Conservation (phyloP, 2,329 filamentous ascomycete species). For the Lomentospora prolificans region DNA sequence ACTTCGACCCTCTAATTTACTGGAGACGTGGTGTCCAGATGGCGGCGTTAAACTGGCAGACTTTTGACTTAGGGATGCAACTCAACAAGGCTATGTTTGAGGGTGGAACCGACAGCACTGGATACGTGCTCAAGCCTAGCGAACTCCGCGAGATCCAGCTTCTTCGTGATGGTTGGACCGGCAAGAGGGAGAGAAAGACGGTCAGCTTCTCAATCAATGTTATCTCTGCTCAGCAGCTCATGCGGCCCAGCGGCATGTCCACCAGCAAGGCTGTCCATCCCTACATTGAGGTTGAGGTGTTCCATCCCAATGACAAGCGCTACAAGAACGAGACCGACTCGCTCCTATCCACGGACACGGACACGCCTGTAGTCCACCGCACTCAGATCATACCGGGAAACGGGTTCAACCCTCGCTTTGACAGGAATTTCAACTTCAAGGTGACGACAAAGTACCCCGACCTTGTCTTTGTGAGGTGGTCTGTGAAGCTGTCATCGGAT, state of each 20-base stretch:
- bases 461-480: constrained; percentile 87
- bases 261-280: constrained; percentile 69
- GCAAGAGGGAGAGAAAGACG: constrained; percentile 68
- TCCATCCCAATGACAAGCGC: constrained; percentile 85
- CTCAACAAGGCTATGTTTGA: constrained; percentile 98
- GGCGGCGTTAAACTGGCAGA: constrained; percentile 97
- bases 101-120: constrained; percentile 72
- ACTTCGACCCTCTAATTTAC: constrained; percentile 88
- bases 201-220: constrained; percentile 80
- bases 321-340: constrained; percentile 72
- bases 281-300: constrained; percentile 90
- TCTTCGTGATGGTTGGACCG: constrained; percentile 39
- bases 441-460: constrained; percentile 92
- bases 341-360: constrained; percentile 31
- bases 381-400: constrained; percentile 79
- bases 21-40: constrained; percentile 97
- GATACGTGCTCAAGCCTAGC: constrained; percentile 87
- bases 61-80: constrained; percentile 90
- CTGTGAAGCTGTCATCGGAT: constrained; percentile 76
- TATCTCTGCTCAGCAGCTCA: constrained; percentile 90
- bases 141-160: constrained; percentile 67
- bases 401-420: constrained; percentile 86
- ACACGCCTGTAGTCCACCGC: constrained; percentile 62
- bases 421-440: constrained; percentile 67
- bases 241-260: constrained; percentile 53